Base-by-base conservation (phyloP, 2,329 filamentous ascomycete species). In the Beauveria varroae region DNA sequence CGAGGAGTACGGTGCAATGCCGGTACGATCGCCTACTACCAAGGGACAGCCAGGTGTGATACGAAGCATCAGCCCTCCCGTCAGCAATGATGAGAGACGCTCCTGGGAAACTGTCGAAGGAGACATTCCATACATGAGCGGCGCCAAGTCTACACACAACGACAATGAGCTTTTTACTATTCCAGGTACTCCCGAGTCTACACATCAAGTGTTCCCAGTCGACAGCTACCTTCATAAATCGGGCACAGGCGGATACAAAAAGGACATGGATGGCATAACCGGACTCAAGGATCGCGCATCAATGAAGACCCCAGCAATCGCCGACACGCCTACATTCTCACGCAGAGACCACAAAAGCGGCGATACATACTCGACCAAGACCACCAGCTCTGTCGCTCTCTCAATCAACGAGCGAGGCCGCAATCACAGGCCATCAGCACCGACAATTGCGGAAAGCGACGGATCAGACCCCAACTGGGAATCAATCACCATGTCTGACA, bases 311-410 rank as follows among this genome's bases (percentile, higher is more conserved):
- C 24, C 58, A 6, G 8, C 40, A 20, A 10, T 49, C 16, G 41
- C 51, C n/a, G 53, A 40, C 28, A 30, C 50, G 14, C 16, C 58
- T 22, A 40, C 22, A 41, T 41, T 37, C 3, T 63, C 65, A 51
- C 64, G 61, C 22, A 64, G 64, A 41, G 60, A 64, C 3, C 60
- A 66, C 3, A 63, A 66, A 20, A 67, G 67, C 40, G 64, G 66
- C 8, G 70, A 63, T 6, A 62, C 66, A 6, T 68, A 67, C 26
- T 74, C 73, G 0, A 70, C 67, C 10, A 68, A 67, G 3, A 73
- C 71, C 18, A 69, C 69, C 6, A 75, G 73, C 62, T 75, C 74
- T 5, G 67, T 69, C 8, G 73, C 68, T 1, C 68, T 76, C 22
- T 70, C 71, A 20, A 50, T 50, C 14, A 60, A 61, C 20, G 57